Conservation (phyloP, 495 filamentous ascomycete genomes). For the Patellaria atrata region DNA sequence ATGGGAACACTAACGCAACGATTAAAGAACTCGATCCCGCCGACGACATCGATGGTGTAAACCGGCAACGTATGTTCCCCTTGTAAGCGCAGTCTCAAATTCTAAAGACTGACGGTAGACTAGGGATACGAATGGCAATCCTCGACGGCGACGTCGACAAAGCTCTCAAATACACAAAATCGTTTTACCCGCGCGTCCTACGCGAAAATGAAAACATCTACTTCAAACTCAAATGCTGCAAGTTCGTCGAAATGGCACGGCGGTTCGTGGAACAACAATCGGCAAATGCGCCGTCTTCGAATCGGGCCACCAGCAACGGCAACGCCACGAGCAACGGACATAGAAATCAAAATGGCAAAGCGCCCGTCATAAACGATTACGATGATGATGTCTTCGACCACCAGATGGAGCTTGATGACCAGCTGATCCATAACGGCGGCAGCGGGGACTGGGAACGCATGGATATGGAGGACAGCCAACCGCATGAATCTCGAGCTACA, state of each 20-base stretch:
- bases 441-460: conserved; percentile 35
- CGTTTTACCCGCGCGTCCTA: conserved; percentile 69
- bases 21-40: conserved; percentile 55
- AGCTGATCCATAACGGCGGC: conserved; percentile 20
- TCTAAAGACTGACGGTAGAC: conserved; percentile 1
- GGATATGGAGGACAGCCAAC: conserved; percentile 27
- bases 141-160: conserved; percentile 88
- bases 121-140: conserved; percentile 77
- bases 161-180: conserved; percentile 65
- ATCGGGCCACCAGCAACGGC: conserved; percentile 23
- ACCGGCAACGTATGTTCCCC: conserved; percentile 58
- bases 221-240: conserved; percentile 79
- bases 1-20: conserved; percentile 33
- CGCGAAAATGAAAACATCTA: conserved; percentile 75
- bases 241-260: conserved; percentile 94
- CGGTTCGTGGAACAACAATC: conserved; percentile 55
- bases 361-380: conserved; percentile 10
- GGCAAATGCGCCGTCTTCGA: conserved; percentile 25
- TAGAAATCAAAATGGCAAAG: no score
- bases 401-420: conserved; percentile 75
- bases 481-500: conserved; percentile 8
- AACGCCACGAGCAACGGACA: conserved; percentile 20
- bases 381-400: conserved; percentile 41
- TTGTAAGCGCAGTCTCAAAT: neutral
- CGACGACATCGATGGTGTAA: conserved; percentile 76